Percentiles rank a stretch among this genome's conserved stretches.
phyloP scores from a whole-genome alignment of 208 protist species.

The Leishmania amazonensis region DNA sequence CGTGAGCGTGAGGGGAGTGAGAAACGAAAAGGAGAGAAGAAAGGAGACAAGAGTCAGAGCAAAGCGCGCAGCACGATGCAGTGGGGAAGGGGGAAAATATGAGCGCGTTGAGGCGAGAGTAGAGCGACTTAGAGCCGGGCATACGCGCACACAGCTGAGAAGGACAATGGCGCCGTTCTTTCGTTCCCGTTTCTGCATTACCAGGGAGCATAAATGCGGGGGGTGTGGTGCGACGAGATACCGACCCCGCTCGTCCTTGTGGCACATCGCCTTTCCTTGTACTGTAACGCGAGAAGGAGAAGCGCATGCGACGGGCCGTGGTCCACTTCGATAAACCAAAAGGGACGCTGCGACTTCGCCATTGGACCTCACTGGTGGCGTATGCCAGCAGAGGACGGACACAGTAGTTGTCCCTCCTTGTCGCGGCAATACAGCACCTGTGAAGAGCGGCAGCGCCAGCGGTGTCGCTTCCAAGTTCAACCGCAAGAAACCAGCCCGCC shows the following conservation, averaged over 20 bases:
- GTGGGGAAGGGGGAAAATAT: not conserved
- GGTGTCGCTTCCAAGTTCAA: not conserved
- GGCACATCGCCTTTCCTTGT: not conserved
- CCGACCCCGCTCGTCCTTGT: not conserved
- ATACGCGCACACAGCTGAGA: not conserved
- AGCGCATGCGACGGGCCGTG: not conserved
- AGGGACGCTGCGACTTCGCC: not conserved
- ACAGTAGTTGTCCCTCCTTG: not conserved
- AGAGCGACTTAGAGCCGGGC: not conserved
- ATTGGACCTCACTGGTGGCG: not conserved
- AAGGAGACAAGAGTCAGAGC: not conserved
- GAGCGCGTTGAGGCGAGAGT: not conserved
- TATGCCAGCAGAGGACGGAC: not conserved
- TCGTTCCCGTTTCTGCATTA: not conserved
- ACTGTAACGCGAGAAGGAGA: not conserved
- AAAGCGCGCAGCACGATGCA: not conserved
- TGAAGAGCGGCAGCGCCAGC: not conserved
- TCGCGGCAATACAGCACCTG: not conserved
- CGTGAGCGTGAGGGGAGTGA: not conserved
- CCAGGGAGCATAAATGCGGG: not conserved
- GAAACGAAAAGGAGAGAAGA: not conserved
- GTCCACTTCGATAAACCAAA: not conserved
- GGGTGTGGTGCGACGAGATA: not conserved
- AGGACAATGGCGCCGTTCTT: not conserved
- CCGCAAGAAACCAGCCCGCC: not conserved